Conservation (phyloP, 2,329 filamentous ascomycete species). For the Lasiodiplodia hormozganensis region DNA sequence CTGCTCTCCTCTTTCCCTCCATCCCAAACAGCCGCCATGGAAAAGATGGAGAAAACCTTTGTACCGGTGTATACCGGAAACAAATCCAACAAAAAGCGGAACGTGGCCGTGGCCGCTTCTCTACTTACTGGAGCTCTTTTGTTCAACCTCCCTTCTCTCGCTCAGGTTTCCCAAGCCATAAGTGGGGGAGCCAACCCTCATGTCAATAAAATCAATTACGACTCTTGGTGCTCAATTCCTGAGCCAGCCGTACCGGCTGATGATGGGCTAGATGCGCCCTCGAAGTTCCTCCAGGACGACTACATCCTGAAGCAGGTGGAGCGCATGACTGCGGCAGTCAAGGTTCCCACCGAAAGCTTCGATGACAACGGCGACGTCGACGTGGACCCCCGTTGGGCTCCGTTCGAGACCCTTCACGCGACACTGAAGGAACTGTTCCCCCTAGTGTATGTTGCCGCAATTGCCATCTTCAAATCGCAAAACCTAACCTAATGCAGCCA, state of each 20-base stretch:
- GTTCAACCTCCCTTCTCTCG: constrained; percentile 22
- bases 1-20: constrained; percentile 3
- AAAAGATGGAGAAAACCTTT: constrained; percentile 5
- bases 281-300: constrained; percentile 15
- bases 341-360: constrained; percentile 62
- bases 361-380: constrained; percentile 63
- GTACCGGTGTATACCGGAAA: background rate
- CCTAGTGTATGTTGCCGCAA: constrained; percentile 40
- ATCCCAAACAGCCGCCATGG: constrained; percentile 6
- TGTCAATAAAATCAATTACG: constrained; percentile 14
- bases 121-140: constrained; percentile 22
- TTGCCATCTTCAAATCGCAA: background rate
- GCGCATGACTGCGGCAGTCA: constrained; percentile 55
- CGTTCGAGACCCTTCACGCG: constrained; percentile 62
- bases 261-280: constrained; percentile 25
- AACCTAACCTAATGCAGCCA: constrained; percentile 39
- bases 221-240: constrained; percentile 26
- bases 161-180: constrained; percentile 10
- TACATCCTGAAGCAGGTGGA: constrained; percentile 34
- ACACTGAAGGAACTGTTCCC: constrained; percentile 62
- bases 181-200: constrained; percentile 16
- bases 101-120: constrained; percentile 10
- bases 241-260: background rate
- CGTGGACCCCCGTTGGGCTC: constrained; percentile 65
- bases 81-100: constrained; percentile 8